These are phyloP conservation scores for Aureobasidium uvarum DNA, from an alignment of 2,329 filamentous ascomycete species.

Conservation along the genomic window DNA sequence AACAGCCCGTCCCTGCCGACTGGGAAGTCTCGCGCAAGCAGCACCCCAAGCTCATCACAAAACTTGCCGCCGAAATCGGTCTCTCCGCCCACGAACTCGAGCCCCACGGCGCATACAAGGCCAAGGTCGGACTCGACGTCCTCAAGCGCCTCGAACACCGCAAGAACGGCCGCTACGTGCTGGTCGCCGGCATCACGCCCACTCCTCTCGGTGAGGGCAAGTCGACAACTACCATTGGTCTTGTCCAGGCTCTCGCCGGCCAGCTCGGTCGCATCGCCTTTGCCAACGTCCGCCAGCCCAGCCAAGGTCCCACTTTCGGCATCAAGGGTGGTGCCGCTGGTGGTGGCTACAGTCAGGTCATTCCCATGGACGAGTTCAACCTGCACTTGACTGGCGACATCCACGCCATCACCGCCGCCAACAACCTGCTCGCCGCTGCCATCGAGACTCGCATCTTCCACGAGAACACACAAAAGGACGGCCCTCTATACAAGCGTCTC, in stretches of 20 bases:
- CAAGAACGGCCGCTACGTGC: slow-evolving; percentile 82
- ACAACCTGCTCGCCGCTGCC: slow-evolving; percentile 93
- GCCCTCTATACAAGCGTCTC: slow-evolving; percentile 78
- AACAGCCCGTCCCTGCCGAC: slow-evolving; percentile 86
- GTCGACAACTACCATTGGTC: slow-evolving; percentile 94
- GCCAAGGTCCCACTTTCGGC: slow-evolving; percentile 95
- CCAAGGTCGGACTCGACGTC: slow-evolving; percentile 82
- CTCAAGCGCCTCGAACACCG: slow-evolving; percentile 84
- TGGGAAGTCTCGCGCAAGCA: slow-evolving; percentile 89
- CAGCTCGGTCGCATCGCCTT: slow-evolving; percentile 86
- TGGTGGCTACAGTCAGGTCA: slow-evolving; percentile 97
- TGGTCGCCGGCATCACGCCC: slow-evolving; percentile 93
- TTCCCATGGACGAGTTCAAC: slow-evolving; percentile 99
- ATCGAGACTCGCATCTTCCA: slow-evolving; percentile 99
- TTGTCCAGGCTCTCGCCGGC: slow-evolving; percentile 87
- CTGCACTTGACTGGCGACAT: slow-evolving; percentile 97
- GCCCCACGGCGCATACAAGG: slow-evolving; percentile 93
- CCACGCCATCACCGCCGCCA: slow-evolving; percentile 93
- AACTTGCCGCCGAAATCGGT: slow-evolving; percentile 80
- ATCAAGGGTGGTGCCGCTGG: slow-evolving; percentile 98
- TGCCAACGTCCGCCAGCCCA: slow-evolving; percentile 95
- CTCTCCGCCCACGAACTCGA: slow-evolving; percentile 88
- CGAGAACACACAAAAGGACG: slow-evolving; percentile 92
- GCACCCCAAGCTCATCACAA: slow-evolving; percentile 85
- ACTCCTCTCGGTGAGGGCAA: slow-evolving; percentile 97